These are phyloP conservation scores for Tolypocladium inflatum DNA, from an alignment of 2,329 filamentous ascomycete species.

Conservation along the genomic window DNA sequence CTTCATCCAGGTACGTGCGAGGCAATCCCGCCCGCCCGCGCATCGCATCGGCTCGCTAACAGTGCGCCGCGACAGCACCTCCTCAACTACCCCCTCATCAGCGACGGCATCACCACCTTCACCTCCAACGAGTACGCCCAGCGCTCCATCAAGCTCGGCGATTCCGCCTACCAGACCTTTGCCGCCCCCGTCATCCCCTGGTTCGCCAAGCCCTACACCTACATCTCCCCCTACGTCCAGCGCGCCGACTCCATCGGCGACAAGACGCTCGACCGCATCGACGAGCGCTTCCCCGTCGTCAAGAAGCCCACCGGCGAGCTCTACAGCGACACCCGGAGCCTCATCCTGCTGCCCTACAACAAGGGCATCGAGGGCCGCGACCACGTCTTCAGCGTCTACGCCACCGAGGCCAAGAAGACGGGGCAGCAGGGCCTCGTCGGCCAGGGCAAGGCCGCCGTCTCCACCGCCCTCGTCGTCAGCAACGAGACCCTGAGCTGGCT, in stretches of 20 bases:
- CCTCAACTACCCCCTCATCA: conserved; percentile 72
- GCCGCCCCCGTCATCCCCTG: conserved; percentile 65
- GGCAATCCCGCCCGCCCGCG: no score
- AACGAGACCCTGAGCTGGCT: conserved; percentile 55
- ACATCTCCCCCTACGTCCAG: conserved; percentile 74
- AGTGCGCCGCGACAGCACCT: conserved; percentile 54
- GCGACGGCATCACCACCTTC: conserved; percentile 68
- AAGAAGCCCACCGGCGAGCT: conserved; percentile 68
- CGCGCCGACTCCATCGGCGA: conserved; percentile 73
- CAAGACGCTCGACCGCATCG: conserved; percentile 58
- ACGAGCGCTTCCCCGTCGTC: conserved; percentile 61
- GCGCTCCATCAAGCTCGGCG: conserved; percentile 68
- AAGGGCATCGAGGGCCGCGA: conserved; percentile 53
- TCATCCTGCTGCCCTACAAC: conserved; percentile 53
- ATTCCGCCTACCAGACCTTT: conserved; percentile 66
- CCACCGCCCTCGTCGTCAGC: conserved; percentile 57
- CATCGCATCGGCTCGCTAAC: neutral
- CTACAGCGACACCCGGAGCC: conserved; percentile 51
- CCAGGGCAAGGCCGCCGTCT: conserved; percentile 59
- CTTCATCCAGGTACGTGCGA: conserved; percentile 35
- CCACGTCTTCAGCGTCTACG: conserved; percentile 48
- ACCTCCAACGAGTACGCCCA: conserved; percentile 75
- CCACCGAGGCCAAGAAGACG: conserved; percentile 51
- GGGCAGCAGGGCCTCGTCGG: conserved; percentile 56
- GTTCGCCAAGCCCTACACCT: conserved; percentile 68